A percentile compares a stretch with the other conserved stretches of the same genome.
These are phyloP conservation scores for Eucalyptus pauciflora DNA, from an alignment of 345 rosid genomes.

Conservation along the genomic window DNA sequence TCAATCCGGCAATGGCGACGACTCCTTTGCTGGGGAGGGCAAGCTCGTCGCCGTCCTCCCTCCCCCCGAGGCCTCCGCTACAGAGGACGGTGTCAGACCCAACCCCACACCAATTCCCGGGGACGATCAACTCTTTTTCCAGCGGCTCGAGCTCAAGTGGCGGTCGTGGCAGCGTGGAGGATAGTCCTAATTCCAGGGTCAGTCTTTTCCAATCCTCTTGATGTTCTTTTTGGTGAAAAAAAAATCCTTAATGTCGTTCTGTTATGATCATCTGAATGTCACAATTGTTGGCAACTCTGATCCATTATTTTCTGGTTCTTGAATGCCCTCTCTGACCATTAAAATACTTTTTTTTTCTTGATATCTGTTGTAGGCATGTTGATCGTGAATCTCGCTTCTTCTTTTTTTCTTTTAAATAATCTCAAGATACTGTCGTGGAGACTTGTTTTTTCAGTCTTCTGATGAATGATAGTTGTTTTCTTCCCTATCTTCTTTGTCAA, in stretches of 20 bases:
- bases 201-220: background rate
- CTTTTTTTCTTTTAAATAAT: background rate
- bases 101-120: background rate
- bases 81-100: background rate
- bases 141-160: background rate
- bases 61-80: constrained; percentile 1
- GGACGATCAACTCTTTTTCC: background rate
- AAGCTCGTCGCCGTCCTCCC: background rate
- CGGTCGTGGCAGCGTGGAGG: background rate
- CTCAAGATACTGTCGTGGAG: background rate
- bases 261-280: background rate
- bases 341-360: background rate
- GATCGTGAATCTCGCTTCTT: background rate
- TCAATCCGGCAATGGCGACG: background rate
- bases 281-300: background rate
- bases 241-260: background rate
- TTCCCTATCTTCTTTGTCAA: background rate
- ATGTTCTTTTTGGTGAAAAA: background rate
- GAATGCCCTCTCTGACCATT: background rate
- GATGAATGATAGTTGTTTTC: background rate
- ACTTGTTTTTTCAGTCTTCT: background rate
- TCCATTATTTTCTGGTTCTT: background rate
- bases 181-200: constrained; percentile 11
- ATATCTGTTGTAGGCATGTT: background rate
- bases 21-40: background rate